These are phyloP conservation scores for Isatis tinctoria DNA, from an alignment of 345 rosid genomes.

Conservation along the genomic window DNA sequence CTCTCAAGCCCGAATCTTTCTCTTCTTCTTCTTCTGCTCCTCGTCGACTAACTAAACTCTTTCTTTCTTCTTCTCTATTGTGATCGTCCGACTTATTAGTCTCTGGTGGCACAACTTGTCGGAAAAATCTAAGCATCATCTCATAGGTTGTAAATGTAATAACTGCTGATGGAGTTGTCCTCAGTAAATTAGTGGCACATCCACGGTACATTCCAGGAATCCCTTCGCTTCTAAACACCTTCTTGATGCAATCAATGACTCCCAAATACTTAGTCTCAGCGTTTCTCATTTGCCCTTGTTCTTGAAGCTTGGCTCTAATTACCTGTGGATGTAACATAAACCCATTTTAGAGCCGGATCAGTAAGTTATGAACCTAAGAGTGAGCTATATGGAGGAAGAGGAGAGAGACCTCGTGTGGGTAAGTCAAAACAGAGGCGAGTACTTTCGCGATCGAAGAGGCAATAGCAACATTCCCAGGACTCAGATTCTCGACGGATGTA, in stretches of 20 bases:
- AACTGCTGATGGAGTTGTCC: constrained; percentile 86
- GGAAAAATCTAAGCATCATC: constrained; percentile 60
- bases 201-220: constrained; percentile 78
- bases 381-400: background rate
- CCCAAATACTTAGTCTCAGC: constrained; percentile 51
- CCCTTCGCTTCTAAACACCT: constrained; percentile 68
- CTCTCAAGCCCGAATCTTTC: constrained; percentile 24
- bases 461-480: constrained; percentile 59
- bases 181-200: constrained; percentile 67
- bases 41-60: constrained; percentile 21
- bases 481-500: constrained; percentile 55
- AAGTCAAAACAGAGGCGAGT: constrained; percentile 73
- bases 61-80: constrained; percentile 13
- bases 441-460: constrained; percentile 86
- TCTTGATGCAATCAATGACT: constrained; percentile 69
- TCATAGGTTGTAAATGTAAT: constrained; percentile 83
- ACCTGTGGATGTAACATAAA: constrained; percentile 45
- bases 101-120: constrained; percentile 41
- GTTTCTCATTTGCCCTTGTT: constrained; percentile 72
- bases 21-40: constrained; percentile 23
- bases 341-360: background rate
- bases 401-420: constrained; percentile 85
- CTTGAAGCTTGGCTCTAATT: constrained; percentile 89
- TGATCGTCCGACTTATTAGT: constrained; percentile 1
- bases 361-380: background rate